Conservation (phyloP, 2,329 filamentous ascomycete genomes). For the Monosporascus sp. region DNA sequence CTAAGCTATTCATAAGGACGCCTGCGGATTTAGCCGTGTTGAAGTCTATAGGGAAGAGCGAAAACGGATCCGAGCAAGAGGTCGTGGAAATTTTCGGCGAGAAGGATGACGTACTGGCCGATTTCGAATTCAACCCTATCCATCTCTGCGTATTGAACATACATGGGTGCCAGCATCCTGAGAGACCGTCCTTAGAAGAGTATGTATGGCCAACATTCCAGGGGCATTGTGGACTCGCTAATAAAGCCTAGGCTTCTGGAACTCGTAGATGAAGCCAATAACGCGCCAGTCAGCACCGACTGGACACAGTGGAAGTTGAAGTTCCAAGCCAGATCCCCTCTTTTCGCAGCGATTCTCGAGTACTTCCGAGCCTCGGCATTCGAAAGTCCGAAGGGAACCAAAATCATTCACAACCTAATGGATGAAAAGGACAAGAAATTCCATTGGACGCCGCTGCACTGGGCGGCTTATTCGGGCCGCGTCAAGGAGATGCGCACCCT, state of each 20-base stretch:
- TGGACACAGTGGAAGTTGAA: not conserved
- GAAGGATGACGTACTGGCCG: not conserved
- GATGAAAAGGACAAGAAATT: not conserved
- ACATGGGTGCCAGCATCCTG: not conserved
- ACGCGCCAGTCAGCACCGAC: not conserved
- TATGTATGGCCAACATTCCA: not conserved
- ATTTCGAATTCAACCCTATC: not conserved
- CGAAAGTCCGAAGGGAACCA: not conserved
- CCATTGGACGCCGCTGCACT: conserved; percentile 1
- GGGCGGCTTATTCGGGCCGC: not conserved
- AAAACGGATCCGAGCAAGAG: not conserved
- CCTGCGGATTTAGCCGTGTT: not conserved
- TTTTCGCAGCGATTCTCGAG: not conserved
- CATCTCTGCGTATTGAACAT: not conserved
- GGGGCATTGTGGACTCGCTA: not conserved
- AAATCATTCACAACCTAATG: not conserved
- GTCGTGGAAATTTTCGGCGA: not conserved
- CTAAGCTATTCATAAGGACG: not conserved
- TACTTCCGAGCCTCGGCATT: not conserved
- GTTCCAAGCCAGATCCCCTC: not conserved
- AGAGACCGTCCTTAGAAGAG: not conserved
- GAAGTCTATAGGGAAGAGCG: not conserved
- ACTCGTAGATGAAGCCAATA: not conserved
- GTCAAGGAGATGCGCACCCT: not conserved
- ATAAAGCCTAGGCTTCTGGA: not conserved